Evolutionary conservation across 2,329 filamentous ascomycete species (phyloP).

Genomic region (Verticillium tricorpus): DNA sequence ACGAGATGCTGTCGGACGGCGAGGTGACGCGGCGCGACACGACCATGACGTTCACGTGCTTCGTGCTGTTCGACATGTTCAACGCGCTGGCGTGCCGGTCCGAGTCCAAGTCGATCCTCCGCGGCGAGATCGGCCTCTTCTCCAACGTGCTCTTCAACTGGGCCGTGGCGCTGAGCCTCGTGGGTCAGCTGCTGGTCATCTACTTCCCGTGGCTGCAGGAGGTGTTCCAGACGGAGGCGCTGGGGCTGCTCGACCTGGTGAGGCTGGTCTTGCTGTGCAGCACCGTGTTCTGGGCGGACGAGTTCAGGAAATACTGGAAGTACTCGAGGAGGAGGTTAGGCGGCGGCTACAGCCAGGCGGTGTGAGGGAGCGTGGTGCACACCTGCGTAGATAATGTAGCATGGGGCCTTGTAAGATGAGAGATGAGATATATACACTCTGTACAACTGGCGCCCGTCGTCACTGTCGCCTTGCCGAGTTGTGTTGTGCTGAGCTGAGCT

Average conservation of each 20-base stretch:
- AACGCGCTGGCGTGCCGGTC: constrained; percentile 92
- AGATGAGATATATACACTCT: not conserved
- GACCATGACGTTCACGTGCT: constrained; percentile 98
- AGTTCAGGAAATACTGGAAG: constrained; percentile 75
- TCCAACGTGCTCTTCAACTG: constrained; percentile 95
- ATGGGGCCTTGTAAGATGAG: not conserved
- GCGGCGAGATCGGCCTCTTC: constrained; percentile 78
- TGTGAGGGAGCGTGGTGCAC: constrained; percentile 33
- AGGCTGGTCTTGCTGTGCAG: constrained; percentile 73
- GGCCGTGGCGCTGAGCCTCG: constrained; percentile 78
- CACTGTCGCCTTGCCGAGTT: not conserved
- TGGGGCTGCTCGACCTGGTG: constrained; percentile 70
- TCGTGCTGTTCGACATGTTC: constrained; percentile 99
- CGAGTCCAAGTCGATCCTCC: constrained; percentile 81
- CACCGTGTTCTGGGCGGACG: constrained; percentile 92
- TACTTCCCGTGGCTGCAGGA: constrained; percentile 92
- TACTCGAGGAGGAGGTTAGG: constrained; percentile 53
- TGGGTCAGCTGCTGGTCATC: constrained; percentile 85
- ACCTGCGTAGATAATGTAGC: not conserved
- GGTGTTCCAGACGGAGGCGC: constrained; percentile 91
- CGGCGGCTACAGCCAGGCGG: constrained; percentile 61
- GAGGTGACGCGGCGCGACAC: constrained; percentile 88
- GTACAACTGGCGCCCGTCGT: not conserved
- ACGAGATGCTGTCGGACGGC: constrained; percentile 82
- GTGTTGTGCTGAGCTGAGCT: not conserved